These are phyloP conservation scores for Kodamaea hsintzibuensis DNA, from an alignment of 805 yeast species.

Conservation along the genomic window DNA sequence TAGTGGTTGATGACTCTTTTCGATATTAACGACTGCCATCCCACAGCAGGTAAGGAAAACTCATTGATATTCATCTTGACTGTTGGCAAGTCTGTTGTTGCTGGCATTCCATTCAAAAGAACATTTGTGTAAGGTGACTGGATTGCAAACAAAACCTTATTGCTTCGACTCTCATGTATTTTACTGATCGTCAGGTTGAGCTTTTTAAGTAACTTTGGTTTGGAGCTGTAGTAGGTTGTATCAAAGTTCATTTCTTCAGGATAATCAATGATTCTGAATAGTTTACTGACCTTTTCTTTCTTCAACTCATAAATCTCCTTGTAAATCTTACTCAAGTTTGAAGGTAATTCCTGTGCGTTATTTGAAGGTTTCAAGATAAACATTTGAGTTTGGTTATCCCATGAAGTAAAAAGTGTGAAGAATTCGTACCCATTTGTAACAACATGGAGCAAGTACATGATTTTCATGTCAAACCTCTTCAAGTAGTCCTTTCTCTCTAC, in stretches of 20 bases:
- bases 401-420: conserved; percentile 64
- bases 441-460: conserved; percentile 67
- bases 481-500: conserved; percentile 54
- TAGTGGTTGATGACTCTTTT: conserved; percentile 69
- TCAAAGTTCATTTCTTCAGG: conserved; percentile 55
- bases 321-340: conserved; percentile 55
- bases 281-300: conserved; percentile 42
- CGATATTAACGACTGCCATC: conserved; percentile 74
- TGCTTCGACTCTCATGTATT: conserved; percentile 60
- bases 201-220: conserved; percentile 55
- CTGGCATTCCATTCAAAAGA: conserved; percentile 46
- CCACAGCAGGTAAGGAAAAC: conserved; percentile 65
- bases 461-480: conserved; percentile 52
- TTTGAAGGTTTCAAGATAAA: conserved; percentile 68
- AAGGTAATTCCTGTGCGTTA: conserved; percentile 64
- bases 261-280: conserved; percentile 52
- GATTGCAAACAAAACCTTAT: conserved; percentile 63
- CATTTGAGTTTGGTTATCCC: conserved; percentile 52
- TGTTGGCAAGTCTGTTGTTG: conserved; percentile 59
- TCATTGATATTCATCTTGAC: conserved; percentile 61
- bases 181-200: conserved; percentile 55
- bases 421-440: conserved; percentile 75
- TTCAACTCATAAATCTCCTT: conserved; percentile 52
- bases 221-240: conserved; percentile 53
- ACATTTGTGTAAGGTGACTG: conserved; percentile 66